Conservation (phyloP, 495 filamentous ascomycete genomes). For the Glutinoglossum americanum region DNA sequence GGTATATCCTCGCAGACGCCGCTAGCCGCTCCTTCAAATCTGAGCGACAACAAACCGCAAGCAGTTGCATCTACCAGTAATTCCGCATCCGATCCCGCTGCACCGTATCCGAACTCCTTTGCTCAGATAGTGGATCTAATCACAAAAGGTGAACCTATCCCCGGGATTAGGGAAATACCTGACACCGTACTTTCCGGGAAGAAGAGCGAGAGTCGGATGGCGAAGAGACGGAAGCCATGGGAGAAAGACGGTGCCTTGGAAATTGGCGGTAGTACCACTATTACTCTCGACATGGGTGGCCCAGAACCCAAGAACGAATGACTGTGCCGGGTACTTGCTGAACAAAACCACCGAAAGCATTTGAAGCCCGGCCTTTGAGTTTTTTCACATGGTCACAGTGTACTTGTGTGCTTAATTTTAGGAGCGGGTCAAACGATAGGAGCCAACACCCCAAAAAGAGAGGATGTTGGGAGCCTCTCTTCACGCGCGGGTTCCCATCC, state of each 20-base stretch:
- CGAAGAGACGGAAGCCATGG: constrained; percentile 56
- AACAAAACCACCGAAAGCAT: neutral
- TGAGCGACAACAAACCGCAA: constrained; percentile 4
- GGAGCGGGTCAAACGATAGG: too few species aligned
- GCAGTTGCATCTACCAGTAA: constrained; percentile 2
- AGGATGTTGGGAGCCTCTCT: too few species aligned
- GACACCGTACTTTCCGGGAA: constrained; percentile 52
- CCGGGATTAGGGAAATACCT: constrained; percentile 79
- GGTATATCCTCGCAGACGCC: constrained; percentile 1
- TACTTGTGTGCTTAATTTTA: too few species aligned
- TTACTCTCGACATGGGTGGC: neutral
- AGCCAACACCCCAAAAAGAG: too few species aligned
- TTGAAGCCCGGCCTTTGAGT: too few species aligned
- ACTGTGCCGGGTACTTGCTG: neutral
- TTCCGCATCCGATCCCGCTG: neutral
- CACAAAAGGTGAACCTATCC: constrained; percentile 60
- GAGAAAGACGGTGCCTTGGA: constrained; percentile 25
- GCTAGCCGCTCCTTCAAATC: neutral
- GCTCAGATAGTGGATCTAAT: constrained; percentile 79
- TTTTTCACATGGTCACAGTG: too few species aligned
- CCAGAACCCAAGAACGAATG: neutral
- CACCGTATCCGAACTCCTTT: constrained; percentile 66
- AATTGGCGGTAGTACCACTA: neutral
- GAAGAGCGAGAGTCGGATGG: constrained; percentile 27
- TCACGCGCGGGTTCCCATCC: too few species aligned